Evolutionary conservation across 2,329 filamentous ascomycete genomes (phyloP), one percentile per base, ranked within the genome.

Genomic region (Fusarium agapanthi): DNA sequence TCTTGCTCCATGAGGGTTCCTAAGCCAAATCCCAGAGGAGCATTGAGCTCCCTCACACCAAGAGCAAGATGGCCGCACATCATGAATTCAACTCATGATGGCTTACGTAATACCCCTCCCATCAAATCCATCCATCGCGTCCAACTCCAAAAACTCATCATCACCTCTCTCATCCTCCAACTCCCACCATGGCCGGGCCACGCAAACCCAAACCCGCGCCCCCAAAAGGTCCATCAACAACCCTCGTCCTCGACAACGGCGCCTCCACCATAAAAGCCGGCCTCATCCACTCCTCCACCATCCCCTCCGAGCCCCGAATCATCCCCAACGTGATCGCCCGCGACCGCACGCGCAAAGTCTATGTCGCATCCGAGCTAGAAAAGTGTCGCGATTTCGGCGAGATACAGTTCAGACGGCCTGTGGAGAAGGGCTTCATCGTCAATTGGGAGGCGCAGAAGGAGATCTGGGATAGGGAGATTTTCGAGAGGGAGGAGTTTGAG

Each of bases 361-460:
- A 96, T 78, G 88, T 97, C 67, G 95, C 90, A 20, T 90, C 93
- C 2, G 92, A 97, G 74, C 85, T 98, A 4, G 89, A 91, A 14
- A 87, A 90, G 65, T 97, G 95, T 81, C 91, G 88, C 72, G 95
- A 99, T 79, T 97, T 94, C 84, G 94, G 95, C 73, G 95, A 98
- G 80, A 90, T 97, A 26, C 88, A 90, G 14, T 97, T 98, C 78
- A 89, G 95, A 3, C 87, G 95, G 0, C 96, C 96, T 0, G 93
- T 98, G 3, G 96, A 99, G 82, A 97, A 95, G 82, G 96, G 96
- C 13, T 98, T 93, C 79, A 87, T 98, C 55, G 95, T 98, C 69
- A 98, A 95, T 79, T 99, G 96, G 96, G 96, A 99, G 82, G 92
- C 93, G 1, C 90, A 99, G 84, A 95, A 94, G 82, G 95, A 96